Base-by-base conservation (phyloP, 306 rosid species). In the Cicer yamashitae region DNA sequence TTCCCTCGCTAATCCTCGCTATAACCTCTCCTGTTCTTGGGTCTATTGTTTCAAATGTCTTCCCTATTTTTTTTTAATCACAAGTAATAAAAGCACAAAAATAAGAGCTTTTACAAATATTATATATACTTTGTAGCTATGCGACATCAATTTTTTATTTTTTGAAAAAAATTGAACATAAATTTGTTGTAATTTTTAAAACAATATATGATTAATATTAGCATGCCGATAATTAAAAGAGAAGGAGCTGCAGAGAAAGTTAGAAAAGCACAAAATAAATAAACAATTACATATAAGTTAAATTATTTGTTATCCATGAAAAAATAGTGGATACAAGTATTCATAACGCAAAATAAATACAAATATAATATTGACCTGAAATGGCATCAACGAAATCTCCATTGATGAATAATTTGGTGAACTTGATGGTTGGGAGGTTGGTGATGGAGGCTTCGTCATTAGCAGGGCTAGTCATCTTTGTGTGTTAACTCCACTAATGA, bases 361-460 rank as follows among this genome's bases (percentile, higher is more conserved):
- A 25, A 22, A 58, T 9, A 58, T 22, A 50, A 50, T 18, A 30
- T 60, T 34, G 13, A 91, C 97, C 97, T 88, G 92, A 88, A 68
- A 89, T 0, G 5, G 98, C 82, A 68, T 93, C 88, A 39, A 88
- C 87, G 77, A 89, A 93, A 13, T 90, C 47, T 68, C 98, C 98
- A 83, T 90, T 85, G 77, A 93, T 87, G 91, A 93, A 90, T 56
- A 90, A 87, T 79, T 93, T 87, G 7, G 96, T 93, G 78, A 87
- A 93, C 77, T 86, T 90, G 73, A 93, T 81, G 18, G 77, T 71
- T 7, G 96, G 88, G 1, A 72, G 72, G 20, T 38, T 50, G 13
- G 10, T 0, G 40, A 70, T 39, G 46, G 63, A 46, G 13, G 12
- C 9, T 10, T 54, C 8, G 57, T 10, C 57, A 66, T 54, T 22